These are phyloP conservation scores for Colletotrichum musicola DNA, from an alignment of 2,329 filamentous ascomycete species.

Conservation along the genomic window DNA sequence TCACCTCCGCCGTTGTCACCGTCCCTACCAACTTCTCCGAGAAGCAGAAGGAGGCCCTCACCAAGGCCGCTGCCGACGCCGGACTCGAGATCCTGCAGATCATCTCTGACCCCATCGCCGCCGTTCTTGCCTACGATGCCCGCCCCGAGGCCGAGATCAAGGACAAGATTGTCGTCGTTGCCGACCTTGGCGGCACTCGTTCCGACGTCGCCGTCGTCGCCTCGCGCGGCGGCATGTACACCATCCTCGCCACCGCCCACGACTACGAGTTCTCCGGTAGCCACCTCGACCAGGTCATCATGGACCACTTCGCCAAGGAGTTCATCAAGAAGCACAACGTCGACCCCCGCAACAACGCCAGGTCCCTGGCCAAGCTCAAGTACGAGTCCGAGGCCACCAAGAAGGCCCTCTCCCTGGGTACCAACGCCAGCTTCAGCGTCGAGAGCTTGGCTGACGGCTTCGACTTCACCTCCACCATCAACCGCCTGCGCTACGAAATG, in stretches of 20 bases:
- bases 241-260: slow-evolving; percentile 90
- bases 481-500: slow-evolving; percentile 93
- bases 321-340: slow-evolving; percentile 97
- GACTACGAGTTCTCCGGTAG: slow-evolving; percentile 94
- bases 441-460: slow-evolving; percentile 90
- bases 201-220: slow-evolving; percentile 93
- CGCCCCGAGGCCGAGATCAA: slow-evolving; percentile 78
- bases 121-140: slow-evolving; percentile 91
- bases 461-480: slow-evolving; percentile 93
- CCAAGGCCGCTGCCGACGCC: slow-evolving; percentile 81
- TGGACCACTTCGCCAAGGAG: slow-evolving; percentile 98
- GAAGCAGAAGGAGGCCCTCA: slow-evolving; percentile 85
- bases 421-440: slow-evolving; percentile 90
- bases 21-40: slow-evolving; percentile 95
- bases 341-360: slow-evolving; percentile 85
- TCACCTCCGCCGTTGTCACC: slow-evolving; percentile 94
- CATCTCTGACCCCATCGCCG: slow-evolving; percentile 90
- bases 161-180: slow-evolving; percentile 93
- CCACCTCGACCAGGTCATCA: slow-evolving; percentile 88
- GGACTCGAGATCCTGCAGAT: slow-evolving; percentile 92
- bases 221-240: slow-evolving; percentile 96
- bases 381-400: slow-evolving; percentile 92
- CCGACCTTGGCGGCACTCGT: slow-evolving; percentile 91
- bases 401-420: slow-evolving; percentile 90
- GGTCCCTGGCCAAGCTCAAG: slow-evolving; percentile 90